Percentiles rank a stretch among this genome's conserved stretches.
These are phyloP conservation scores for Colletotrichum sp. DNA, from an alignment of 2,329 filamentous ascomycete genomes.

Conservation along the genomic window DNA sequence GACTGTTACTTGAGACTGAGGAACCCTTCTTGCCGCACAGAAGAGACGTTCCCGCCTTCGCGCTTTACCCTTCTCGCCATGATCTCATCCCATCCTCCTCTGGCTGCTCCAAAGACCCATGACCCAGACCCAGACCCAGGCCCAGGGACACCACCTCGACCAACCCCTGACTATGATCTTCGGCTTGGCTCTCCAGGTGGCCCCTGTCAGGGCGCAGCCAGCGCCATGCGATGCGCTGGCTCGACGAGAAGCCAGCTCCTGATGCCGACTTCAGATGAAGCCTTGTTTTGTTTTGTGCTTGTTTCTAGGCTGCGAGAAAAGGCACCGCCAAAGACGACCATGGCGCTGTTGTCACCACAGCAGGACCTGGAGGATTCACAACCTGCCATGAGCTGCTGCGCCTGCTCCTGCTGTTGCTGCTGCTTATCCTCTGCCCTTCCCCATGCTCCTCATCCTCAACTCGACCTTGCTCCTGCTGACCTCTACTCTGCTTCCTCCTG, in stretches of 20 bases:
- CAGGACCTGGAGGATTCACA: background rate
- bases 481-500: background rate
- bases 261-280: conserved; percentile 16
- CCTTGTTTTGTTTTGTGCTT: conserved; percentile 19
- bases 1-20: background rate
- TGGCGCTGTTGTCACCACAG: conserved; percentile 10
- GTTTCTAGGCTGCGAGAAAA: conserved; percentile 13
- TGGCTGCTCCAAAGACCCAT: background rate
- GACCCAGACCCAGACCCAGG: background rate
- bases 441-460: background rate
- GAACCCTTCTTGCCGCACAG: background rate
- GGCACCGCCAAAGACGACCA: conserved; percentile 8
- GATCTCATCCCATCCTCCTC: background rate
- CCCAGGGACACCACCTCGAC: background rate
- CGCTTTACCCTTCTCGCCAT: background rate
- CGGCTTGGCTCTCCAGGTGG: background rate
- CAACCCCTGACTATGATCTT: conserved; percentile 15
- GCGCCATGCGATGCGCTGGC: conserved; percentile 8
- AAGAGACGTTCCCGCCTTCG: background rate
- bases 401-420: background rate
- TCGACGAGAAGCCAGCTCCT: conserved; percentile 10
- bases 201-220: conserved; percentile 2
- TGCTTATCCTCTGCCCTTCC: background rate
- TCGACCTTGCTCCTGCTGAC: background rate
- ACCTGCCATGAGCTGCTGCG: background rate